Conservation (phyloP, 2,329 filamentous ascomycete genomes). For the Didymella keratinophila region DNA sequence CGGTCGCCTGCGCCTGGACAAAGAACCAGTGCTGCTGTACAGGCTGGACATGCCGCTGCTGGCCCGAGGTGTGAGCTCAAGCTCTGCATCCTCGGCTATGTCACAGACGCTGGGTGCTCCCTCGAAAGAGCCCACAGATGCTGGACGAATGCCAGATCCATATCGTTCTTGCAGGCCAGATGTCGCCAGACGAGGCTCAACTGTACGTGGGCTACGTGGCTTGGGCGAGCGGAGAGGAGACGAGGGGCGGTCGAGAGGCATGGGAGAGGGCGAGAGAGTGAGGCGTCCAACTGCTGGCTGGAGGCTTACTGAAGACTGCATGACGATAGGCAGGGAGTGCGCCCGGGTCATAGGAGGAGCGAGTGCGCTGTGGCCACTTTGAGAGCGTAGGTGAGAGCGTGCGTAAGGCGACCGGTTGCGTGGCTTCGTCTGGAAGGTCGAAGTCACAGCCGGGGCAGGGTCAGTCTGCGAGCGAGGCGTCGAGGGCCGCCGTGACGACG, state of each 20-base stretch:
- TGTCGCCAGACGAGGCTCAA: constrained; percentile 29
- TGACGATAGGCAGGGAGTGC: constrained; percentile 56
- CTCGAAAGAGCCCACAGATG: constrained; percentile 36
- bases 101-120: constrained; percentile 50
- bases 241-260: constrained; percentile 44
- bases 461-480: constrained; percentile 52
- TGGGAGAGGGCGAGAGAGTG: constrained; percentile 45
- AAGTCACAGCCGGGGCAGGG: constrained; percentile 39
- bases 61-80: constrained; percentile 54
- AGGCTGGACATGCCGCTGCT: constrained; percentile 36
- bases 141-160: constrained; percentile 38
- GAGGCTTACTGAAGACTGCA: constrained; percentile 44
- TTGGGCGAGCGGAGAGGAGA: constrained; percentile 55
- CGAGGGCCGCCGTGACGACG: constrained; percentile 37
- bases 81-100: constrained; percentile 60
- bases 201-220: constrained; percentile 48
- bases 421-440: constrained; percentile 43
- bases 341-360: constrained; percentile 59
- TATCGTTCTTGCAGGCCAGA: constrained; percentile 30
- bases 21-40: constrained; percentile 42
- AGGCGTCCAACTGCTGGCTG: constrained; percentile 37
- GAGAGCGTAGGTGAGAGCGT: constrained; percentile 56
- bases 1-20: constrained; percentile 54
- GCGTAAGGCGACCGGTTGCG: constrained; percentile 59
- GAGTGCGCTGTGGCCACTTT: constrained; percentile 52